Base-by-base conservation (phyloP, 495 filamentous ascomycete species). In the Astrothelium macrocarpum region DNA sequence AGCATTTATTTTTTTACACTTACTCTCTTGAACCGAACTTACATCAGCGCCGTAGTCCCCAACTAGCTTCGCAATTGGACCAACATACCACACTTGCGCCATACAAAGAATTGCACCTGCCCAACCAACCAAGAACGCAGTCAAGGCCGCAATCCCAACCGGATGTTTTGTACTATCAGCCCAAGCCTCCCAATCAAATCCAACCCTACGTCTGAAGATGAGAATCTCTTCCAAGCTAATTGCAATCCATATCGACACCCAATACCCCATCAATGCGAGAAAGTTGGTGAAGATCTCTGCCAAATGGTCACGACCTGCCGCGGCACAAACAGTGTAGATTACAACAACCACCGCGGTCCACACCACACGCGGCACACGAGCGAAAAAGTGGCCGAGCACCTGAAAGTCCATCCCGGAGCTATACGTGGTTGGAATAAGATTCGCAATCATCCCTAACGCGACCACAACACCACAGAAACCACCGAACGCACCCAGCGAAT, bases 391-490 rank as follows among this genome's bases (percentile, higher is more conserved):
- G 12, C 82, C 82, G 11, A 84, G 70, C 32, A 81, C 78, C 60
- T 85, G 82, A 67, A 80, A 82, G 64, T 88, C 85, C 25, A 92
- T 80, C 2, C 86, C 85, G 26, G 82, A 77, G 26, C 84, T 85
- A 73, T 91, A 92, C 3, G 84, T 85, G 1, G 87, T 86, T 0
- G 85, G 77, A 36, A 90, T 80, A 36, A 82, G 81, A 71, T 92
- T 92, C 32, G 87, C 82, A 58, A 90, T 84, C 11, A 90, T 76
- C 1, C 88, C 86, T 1, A 92, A 75, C 0, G 87, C 85, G 9
- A 87, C 76, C n/a, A 92, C 71, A 0, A 90, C 86, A 23, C 82
- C 80, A 71, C 85, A 87, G 77, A 90, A 87, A 66, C 85, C 85
- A 46, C 88, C 88, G 65, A 92, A 92, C 0, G 75, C 76, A 43